Percentiles rank a stretch among this genome's conserved stretches.
phyloP scores from a whole-genome alignment of 1,139 yeast genomes.

The Saccharomycopsis hybrid region DNA sequence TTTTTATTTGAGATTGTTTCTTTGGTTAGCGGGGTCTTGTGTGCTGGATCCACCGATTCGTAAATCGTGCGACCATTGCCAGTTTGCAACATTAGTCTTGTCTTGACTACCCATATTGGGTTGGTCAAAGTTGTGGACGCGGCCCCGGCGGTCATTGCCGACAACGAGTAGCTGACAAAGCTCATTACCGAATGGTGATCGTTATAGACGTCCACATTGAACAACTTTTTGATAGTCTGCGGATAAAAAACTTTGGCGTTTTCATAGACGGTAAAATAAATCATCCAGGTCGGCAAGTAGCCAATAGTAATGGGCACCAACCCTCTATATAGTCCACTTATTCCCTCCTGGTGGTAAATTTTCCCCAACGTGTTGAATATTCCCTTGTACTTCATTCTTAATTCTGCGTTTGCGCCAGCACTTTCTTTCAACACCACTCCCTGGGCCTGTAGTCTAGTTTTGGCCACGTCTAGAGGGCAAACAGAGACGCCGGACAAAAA shows the following conservation, averaged over 20 bases:
- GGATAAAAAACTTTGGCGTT: conserved; percentile 54
- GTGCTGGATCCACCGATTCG: conserved; percentile 26
- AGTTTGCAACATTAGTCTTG: conserved; percentile 86
- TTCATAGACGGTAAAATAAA: conserved; percentile 87
- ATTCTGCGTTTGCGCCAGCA: conserved; percentile 3
- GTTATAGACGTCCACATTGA: conserved; percentile 27
- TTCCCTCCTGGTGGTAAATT: conserved; percentile 71
- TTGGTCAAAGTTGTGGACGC: conserved; percentile 82
- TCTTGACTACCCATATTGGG: conserved; percentile 97
- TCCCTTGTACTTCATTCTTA: conserved; percentile 43
- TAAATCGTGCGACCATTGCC: conserved; percentile 40
- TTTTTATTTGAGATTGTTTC: conserved; percentile 24
- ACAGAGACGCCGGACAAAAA: conserved; percentile 84
- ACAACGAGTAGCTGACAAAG: conserved; percentile 56
- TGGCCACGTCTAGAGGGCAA: conserved; percentile 90
- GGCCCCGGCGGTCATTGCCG: conserved; percentile 89
- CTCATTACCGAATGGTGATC: conserved; percentile 31
- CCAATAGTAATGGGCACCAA: conserved; percentile 87
- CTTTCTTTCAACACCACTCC: conserved; percentile 38
- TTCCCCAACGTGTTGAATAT: conserved; percentile 53
- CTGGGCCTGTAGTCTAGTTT: conserved; percentile 93
- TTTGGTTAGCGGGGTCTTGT: conserved; percentile 21
- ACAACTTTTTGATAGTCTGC: conserved; percentile 26
- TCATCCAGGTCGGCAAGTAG: conserved; percentile 96
- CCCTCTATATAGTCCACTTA: conserved; percentile 82